Evolutionary conservation across 75 land plant genomes (phyloP).

Genomic region (Gnetum montanum): DNA sequence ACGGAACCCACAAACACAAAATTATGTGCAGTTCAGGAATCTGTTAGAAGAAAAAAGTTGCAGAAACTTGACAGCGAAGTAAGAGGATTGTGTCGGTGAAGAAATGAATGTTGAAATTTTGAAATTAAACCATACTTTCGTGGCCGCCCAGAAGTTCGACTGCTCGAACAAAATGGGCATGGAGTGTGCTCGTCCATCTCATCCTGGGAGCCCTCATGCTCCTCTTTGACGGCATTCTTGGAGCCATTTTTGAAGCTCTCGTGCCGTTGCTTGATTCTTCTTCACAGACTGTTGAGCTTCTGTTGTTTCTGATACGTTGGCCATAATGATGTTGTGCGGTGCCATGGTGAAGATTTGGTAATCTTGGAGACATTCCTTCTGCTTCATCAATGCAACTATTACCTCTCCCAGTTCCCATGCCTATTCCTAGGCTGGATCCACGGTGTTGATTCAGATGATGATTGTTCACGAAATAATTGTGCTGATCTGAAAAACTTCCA

Average conservation of each 20-base stretch:
- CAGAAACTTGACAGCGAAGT: no score
- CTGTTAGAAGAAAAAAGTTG: background rate
- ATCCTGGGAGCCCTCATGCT: slow-evolving; percentile 48
- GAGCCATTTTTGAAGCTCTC: background rate
- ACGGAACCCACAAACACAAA: background rate
- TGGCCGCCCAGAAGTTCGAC: slow-evolving; percentile 67
- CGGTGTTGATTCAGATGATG: no score
- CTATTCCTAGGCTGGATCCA: no score
- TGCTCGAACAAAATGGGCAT: slow-evolving; percentile 59
- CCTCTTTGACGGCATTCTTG: slow-evolving; percentile 39
- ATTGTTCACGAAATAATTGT: background rate
- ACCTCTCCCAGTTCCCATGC: no score
- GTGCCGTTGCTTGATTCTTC: background rate
- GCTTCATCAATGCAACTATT: background rate
- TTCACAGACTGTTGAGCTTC: background rate
- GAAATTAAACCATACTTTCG: slow-evolving; percentile 43
- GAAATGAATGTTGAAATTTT: background rate
- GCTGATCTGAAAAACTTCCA: no score
- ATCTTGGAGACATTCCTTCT: background rate
- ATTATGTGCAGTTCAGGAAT: background rate
- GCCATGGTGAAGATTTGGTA: no score
- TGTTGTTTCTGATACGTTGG: background rate
- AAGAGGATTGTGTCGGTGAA: no score
- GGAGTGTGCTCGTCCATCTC: slow-evolving; percentile 61
- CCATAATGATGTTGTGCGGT: no score